Evolutionary conservation across 352 stramenopile genomes (phyloP).

Genomic region (Globisporangium echinulatum): DNA sequence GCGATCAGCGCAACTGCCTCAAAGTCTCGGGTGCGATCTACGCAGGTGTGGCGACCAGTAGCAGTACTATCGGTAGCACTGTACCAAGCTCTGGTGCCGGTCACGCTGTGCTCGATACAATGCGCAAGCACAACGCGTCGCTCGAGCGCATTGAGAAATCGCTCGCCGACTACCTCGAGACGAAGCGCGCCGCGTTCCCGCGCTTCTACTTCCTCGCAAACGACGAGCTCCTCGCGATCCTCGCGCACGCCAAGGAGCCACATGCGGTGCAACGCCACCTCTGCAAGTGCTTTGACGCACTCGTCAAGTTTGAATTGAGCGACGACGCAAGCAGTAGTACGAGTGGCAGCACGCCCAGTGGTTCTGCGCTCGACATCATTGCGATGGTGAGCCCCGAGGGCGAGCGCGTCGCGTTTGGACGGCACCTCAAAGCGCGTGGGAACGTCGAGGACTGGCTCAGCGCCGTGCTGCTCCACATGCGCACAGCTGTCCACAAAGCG

Average conservation of each 20-base stretch:
- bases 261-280: constrained; percentile 74
- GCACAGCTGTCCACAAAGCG: constrained; percentile 50
- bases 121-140: constrained; percentile 63
- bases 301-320: constrained; percentile 72
- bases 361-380: constrained; percentile 47
- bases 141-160: constrained; percentile 77
- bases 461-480: constrained; percentile 70
- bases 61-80: constrained; percentile 6
- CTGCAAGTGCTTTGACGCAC: constrained; percentile 80
- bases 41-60: constrained; percentile 11
- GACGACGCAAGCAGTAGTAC: constrained; percentile 20
- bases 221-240: constrained; percentile 80
- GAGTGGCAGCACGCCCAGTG: constrained; percentile 14
- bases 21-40: constrained; percentile 48
- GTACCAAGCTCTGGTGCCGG: constrained; percentile 13
- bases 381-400: constrained; percentile 81
- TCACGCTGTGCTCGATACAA: constrained; percentile 45
- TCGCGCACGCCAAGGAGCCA: constrained; percentile 75
- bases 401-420: constrained; percentile 67
- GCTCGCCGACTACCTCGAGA: constrained; percentile 77
- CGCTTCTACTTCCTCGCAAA: constrained; percentile 89
- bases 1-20: constrained; percentile 59
- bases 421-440: constrained; percentile 72
- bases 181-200: constrained; percentile 78
- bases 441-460: constrained; percentile 88